Evolutionary conservation across 495 filamentous ascomycete genomes (phyloP), one percentile per base, ranked within the genome.

Genomic region (Trichoderma orchidacearum): DNA sequence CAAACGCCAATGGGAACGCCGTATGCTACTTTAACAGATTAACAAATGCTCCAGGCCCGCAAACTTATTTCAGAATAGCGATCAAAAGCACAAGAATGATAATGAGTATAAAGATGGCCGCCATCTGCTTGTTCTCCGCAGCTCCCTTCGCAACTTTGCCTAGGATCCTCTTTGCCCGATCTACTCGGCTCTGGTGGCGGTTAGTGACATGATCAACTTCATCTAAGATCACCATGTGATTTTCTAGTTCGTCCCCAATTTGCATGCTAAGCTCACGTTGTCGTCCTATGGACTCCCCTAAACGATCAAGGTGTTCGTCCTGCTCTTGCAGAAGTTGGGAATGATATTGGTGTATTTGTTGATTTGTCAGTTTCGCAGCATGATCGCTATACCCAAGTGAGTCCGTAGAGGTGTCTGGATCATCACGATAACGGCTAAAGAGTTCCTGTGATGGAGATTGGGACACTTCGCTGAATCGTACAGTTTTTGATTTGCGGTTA

Each of bases 241-340:
- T 82, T 59, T 98, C 93, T 25, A 98, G 74, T 75, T 98, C 93
- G 66, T 97, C 87, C 25, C 93, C 93, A 65, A 98, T 98, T 74
- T 90, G 88, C 66, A 96, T 93, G 61, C 85, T 89, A 61, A 98
- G 75, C 71, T 97, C 89, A 52, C 95, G 79, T 70, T 97, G 93
- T 51, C 92, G 83, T n/a, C 85, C 80, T 61, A 98, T 96, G 56
- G 83, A 88, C 60, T 82, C 81, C 9, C 90, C 89, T 25, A 98
- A 76, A 52, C 80, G 71, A 66, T 97, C 93, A n/a, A 98, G 74
- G 64, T 93, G 89, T 57, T 90, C 87, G 64, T 98, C 93, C 66
- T 97, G 94, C 56, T 96, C 83, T 3, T 78, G 78, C 18, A 98
- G 72, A 15, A 93, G 80, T 41, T 81, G 83, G 13, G 76, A 72